Conservation (phyloP, 768 basidiomycete genomes). For the Mycena kentingensis region DNA sequence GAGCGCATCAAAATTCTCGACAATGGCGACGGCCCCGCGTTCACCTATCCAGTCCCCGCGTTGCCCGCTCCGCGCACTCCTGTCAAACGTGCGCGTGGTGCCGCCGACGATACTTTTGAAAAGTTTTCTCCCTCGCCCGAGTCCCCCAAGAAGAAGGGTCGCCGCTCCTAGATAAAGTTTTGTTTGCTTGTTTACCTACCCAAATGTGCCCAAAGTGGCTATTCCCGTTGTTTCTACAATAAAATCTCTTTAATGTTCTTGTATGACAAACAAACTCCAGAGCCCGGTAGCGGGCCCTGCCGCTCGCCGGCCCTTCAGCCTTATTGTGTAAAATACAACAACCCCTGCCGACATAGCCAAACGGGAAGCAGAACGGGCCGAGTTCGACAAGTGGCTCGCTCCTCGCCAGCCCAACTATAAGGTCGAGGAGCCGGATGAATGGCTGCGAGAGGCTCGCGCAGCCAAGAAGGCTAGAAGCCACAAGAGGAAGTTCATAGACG, state of each 20-base stretch:
- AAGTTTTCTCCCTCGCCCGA: not conserved
- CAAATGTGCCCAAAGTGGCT: not conserved
- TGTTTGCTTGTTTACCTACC: not conserved
- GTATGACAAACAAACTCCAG: not conserved
- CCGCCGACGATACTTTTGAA: not conserved
- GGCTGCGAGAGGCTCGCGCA: too few relatives aligned
- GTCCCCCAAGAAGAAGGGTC: not conserved
- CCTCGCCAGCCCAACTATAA: too few relatives aligned
- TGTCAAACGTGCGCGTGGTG: not conserved
- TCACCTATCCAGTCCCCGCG: not conserved
- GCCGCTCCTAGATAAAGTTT: not conserved
- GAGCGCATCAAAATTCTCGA: constrained; percentile 4
- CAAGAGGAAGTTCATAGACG: too few relatives aligned
- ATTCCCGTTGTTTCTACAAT: not conserved
- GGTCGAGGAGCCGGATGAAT: too few relatives aligned
- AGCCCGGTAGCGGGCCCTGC: not conserved
- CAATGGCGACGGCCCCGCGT: not conserved
- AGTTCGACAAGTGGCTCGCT: too few relatives aligned
- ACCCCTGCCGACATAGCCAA: too few relatives aligned
- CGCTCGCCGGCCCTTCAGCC: too few relatives aligned
- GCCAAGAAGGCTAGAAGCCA: too few relatives aligned
- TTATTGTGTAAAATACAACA: too few relatives aligned
- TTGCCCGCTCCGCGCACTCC: not conserved
- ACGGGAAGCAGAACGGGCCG: too few relatives aligned
- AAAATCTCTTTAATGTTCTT: not conserved